A percentile compares a stretch with the other conserved stretches of the same genome.
Conservation (phyloP, 768 basidiomycete species). For the Lactarius tabidus region DNA sequence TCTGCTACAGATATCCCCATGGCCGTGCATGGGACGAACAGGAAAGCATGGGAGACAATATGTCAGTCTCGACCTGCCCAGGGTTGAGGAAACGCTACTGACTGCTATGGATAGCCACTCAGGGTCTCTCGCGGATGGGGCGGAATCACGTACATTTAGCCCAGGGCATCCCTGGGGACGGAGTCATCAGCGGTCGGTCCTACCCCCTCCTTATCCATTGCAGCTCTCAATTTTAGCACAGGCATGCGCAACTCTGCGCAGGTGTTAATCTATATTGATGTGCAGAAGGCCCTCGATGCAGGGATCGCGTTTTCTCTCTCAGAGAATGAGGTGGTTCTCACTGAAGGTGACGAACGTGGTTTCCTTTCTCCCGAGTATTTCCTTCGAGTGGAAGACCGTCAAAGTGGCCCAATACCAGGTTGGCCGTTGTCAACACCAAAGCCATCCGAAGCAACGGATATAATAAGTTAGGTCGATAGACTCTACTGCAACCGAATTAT, state of each 20-base stretch:
- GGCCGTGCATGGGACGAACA: constrained; percentile 80
- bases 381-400: constrained; percentile 54
- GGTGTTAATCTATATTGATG: constrained; percentile 77
- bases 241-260: constrained; percentile 80
- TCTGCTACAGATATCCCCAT: constrained; percentile 63
- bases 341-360: constrained; percentile 67
- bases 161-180: constrained; percentile 61
- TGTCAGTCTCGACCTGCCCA: constrained; percentile 38
- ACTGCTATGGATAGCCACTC: constrained; percentile 41
- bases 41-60: constrained; percentile 66
- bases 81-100: background rate
- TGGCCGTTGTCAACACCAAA: constrained; percentile 24
- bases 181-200: constrained; percentile 69
- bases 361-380: constrained; percentile 64
- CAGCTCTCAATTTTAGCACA: constrained; percentile 30
- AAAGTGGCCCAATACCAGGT: constrained; percentile 31
- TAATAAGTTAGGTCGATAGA: background rate
- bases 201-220: background rate
- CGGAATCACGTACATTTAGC: constrained; percentile 94
- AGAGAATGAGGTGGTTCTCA: constrained; percentile 84
- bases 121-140: constrained; percentile 79
- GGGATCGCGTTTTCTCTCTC: constrained; percentile 77
- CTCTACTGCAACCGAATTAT: background rate
- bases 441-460: constrained; percentile 3
- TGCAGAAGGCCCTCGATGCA: constrained; percentile 61